Percentiles rank a stretch among this genome's conserved stretches.
These are phyloP conservation scores for Austroboletus festivus DNA, from an alignment of 768 basidiomycete species.

Conservation along the genomic window DNA sequence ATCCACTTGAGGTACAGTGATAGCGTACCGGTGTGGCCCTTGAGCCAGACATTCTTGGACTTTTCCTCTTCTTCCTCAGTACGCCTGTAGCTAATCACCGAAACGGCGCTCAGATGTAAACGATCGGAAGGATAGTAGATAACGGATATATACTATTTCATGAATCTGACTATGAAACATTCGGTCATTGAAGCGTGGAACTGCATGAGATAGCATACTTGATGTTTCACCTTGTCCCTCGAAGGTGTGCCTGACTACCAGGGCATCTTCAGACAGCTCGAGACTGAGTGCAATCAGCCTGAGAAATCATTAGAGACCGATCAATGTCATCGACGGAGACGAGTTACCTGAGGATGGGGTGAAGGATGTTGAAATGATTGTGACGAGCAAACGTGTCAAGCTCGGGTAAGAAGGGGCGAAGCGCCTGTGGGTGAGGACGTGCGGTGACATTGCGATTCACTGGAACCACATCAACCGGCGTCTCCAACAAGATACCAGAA, in stretches of 20 bases:
- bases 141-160: constrained; percentile 57
- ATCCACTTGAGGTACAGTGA: background rate
- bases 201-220: constrained; percentile 22
- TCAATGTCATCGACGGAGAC: background rate
- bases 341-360: constrained; percentile 42
- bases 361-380: constrained; percentile 50
- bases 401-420: constrained; percentile 51
- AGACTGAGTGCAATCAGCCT: constrained; percentile 50
- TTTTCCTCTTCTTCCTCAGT: constrained; percentile 46
- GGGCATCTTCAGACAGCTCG: constrained; percentile 50
- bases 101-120: background rate
- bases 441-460: constrained; percentile 46
- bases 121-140: background rate
- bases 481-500: background rate
- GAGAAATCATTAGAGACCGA: background rate
- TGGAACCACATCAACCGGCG: constrained; percentile 13
- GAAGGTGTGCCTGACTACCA: constrained; percentile 47
- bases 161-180: constrained; percentile 45
- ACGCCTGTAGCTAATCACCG: constrained; percentile 42
- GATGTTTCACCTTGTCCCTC: constrained; percentile 38
- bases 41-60: constrained; percentile 55
- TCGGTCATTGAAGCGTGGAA: background rate
- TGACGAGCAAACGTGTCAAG: constrained; percentile 48
- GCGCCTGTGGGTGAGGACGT: constrained; percentile 43
- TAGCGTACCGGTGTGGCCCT: constrained; percentile 51